Percentiles rank a stretch among this genome's conserved stretches.
phyloP scores from a whole-genome alignment of 2,329 filamentous ascomycete species.

The Pseudogymnoascus sp. region DNA sequence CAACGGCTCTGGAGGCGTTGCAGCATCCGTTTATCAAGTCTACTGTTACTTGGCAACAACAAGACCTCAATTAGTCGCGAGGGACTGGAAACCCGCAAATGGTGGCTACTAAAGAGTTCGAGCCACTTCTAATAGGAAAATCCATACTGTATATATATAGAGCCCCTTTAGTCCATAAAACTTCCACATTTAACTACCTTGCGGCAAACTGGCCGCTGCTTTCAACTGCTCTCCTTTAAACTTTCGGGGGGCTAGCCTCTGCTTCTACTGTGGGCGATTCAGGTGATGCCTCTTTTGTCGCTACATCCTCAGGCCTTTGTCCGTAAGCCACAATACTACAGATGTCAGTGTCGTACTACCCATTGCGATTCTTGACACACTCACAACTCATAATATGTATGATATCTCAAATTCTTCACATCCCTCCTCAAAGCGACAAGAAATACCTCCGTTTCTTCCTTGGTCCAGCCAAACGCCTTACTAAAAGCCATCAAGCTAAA shows the following conservation, averaged over 20 bases:
- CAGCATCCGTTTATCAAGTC: slow-evolving; percentile 10
- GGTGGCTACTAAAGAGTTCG: no score
- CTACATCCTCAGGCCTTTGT: not conserved
- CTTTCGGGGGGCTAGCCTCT: not conserved
- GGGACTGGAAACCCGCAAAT: not conserved
- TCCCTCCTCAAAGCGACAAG: slow-evolving; percentile 16
- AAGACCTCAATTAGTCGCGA: no score
- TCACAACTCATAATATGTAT: not conserved
- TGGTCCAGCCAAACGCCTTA: slow-evolving; percentile 15
- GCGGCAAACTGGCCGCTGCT: not conserved
- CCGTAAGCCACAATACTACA: not conserved
- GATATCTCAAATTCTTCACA: slow-evolving; percentile 9
- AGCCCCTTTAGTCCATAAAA: not conserved
- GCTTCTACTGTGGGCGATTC: not conserved
- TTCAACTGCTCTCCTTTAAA: not conserved
- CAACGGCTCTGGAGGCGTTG: slow-evolving; percentile 10
- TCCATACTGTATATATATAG: not conserved
- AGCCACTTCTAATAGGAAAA: no score
- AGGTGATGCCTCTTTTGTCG: not conserved
- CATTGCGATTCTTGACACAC: not conserved
- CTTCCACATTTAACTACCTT: not conserved
- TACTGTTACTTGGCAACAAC: no score
- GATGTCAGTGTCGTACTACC: not conserved
- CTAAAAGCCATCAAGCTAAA: slow-evolving; percentile 17
- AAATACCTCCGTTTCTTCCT: slow-evolving; percentile 14